Conservation (phyloP, 2,329 filamentous ascomycete genomes). For the Diaporthe amygdali region DNA sequence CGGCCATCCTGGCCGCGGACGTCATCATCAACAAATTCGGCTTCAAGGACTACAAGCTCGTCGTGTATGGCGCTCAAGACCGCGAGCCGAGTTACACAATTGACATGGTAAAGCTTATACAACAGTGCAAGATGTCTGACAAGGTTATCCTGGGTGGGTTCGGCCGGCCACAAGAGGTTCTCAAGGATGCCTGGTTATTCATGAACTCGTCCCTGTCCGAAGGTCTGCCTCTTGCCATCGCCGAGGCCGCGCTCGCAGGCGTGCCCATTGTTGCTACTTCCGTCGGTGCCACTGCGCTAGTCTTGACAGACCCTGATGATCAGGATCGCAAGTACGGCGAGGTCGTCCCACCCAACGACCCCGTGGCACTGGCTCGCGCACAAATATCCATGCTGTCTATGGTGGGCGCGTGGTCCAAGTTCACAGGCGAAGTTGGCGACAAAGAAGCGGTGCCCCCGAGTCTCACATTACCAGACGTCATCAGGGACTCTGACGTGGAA, state of each 20-base stretch:
- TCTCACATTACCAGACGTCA: conserved; percentile 41
- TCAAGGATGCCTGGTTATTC: conserved; percentile 63
- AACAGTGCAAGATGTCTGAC: conserved; percentile 57
- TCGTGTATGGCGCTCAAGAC: conserved; percentile 68
- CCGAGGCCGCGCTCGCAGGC: conserved; percentile 62
- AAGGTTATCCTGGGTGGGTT: conserved; percentile 60
- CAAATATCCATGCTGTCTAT: conserved; percentile 67
- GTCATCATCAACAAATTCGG: conserved; percentile 70
- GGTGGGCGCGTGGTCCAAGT: conserved; percentile 65
- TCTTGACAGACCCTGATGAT: conserved; percentile 59
- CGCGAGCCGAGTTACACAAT: conserved; percentile 66
- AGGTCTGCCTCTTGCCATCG: conserved; percentile 60
- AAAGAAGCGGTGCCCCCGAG: conserved; percentile 37
- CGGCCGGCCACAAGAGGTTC: conserved; percentile 59
- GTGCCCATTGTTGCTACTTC: conserved; percentile 62
- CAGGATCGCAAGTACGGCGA: conserved; percentile 59
- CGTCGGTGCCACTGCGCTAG: conserved; percentile 59
- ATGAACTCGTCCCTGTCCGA: conserved; percentile 63
- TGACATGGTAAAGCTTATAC: conserved; percentile 62
- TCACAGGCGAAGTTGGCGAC: conserved; percentile 55
- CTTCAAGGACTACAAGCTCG: conserved; percentile 67
- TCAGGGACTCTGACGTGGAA: conserved; percentile 53
- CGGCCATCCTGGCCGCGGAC: conserved; percentile 66
- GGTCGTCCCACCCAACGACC: conserved; percentile 69
- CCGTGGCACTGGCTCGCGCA: conserved; percentile 62